Percentiles rank a stretch among this genome's conserved stretches.
phyloP scores from a whole-genome alignment of 148 eudicot species.

The Nepenthes mirabilis region DNA sequence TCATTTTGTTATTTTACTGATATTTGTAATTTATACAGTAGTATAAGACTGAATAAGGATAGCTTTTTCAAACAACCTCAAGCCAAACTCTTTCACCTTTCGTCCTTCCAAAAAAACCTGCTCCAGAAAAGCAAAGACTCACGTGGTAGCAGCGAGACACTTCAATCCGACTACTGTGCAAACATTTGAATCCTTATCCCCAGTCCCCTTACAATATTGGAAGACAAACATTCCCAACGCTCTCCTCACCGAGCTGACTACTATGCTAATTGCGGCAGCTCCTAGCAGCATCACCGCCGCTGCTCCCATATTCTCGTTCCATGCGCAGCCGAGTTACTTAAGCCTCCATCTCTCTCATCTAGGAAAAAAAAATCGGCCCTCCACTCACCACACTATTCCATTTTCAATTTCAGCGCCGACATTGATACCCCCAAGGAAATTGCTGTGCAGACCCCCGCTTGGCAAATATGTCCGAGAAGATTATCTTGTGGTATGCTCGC shows the following conservation, averaged over 20 bases:
- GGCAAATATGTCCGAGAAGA: conserved; percentile 69
- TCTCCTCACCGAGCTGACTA: neutral
- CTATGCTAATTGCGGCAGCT: conserved; percentile 1
- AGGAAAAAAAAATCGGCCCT: conserved; percentile 2
- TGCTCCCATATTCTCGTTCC: conserved; percentile 14
- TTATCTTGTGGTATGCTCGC: conserved; percentile 67
- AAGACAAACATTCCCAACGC: neutral
- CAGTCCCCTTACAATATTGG: too few relatives aligned
- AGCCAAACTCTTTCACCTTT: too few relatives aligned
- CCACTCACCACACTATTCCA: conserved; percentile 10
- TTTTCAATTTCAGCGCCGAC: conserved; percentile 18
- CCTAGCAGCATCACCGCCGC: conserved; percentile 9
- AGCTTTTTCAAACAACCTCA: too few relatives aligned
- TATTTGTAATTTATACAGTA: too few relatives aligned
- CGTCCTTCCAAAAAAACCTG: too few relatives aligned
- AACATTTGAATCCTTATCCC: too few relatives aligned
- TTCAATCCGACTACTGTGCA: too few relatives aligned
- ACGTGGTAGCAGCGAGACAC: too few relatives aligned
- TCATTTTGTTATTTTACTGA: too few relatives aligned
- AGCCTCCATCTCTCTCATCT: too few relatives aligned
- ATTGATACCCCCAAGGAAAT: conserved; percentile 18
- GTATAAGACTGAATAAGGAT: too few relatives aligned
- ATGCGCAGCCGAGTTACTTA: conserved; percentile 1
- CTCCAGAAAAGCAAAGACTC: too few relatives aligned
- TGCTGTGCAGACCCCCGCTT: conserved; percentile 46